Evolutionary conservation across 805 yeast species (phyloP).

Genomic region (Kuraishia cidri): DNA sequence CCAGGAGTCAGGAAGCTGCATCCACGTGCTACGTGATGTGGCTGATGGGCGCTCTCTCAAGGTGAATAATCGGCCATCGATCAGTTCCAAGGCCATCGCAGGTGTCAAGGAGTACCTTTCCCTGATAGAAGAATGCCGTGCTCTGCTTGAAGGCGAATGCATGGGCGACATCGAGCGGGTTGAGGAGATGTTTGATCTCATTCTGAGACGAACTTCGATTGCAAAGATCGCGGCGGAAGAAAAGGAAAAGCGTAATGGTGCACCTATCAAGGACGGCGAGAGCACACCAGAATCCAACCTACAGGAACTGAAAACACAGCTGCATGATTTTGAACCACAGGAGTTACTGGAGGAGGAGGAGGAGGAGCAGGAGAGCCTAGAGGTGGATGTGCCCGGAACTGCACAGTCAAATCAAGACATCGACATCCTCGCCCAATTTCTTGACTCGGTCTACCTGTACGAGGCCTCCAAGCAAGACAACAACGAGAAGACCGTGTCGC

Average conservation of each 20-base stretch:
- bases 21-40: slow-evolving; percentile 3
- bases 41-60: not conserved
- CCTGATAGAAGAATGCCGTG: slow-evolving; percentile 14
- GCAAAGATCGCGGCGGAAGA: not conserved
- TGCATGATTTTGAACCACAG: slow-evolving; percentile 12
- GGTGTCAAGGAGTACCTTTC: slow-evolving; percentile 19
- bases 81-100: slow-evolving; percentile 10
- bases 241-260: not conserved
- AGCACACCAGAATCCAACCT: slow-evolving; percentile 9
- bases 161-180: not conserved
- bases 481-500: slow-evolving; percentile 7
- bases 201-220: slow-evolving; percentile 11
- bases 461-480: slow-evolving; percentile 11
- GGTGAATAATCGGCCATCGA: too few species aligned
- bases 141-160: slow-evolving; percentile 4
- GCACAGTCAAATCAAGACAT: not conserved
- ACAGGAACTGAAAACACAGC: slow-evolving; percentile 16
- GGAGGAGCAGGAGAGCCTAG: slow-evolving; percentile 7
- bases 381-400: slow-evolving; percentile 9
- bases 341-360: slow-evolving; percentile 15
- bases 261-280: slow-evolving; percentile 2
- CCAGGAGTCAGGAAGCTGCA: not conserved
- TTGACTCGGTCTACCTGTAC: slow-evolving; percentile 21
- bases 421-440: slow-evolving; percentile 15
- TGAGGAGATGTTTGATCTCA: slow-evolving; percentile 6